A percentile compares a stretch with the other conserved stretches of the same genome.
Evolutionary conservation across 495 filamentous ascomycete genomes (phyloP).

Genomic region (Friedmanniomyces simplex): DNA sequence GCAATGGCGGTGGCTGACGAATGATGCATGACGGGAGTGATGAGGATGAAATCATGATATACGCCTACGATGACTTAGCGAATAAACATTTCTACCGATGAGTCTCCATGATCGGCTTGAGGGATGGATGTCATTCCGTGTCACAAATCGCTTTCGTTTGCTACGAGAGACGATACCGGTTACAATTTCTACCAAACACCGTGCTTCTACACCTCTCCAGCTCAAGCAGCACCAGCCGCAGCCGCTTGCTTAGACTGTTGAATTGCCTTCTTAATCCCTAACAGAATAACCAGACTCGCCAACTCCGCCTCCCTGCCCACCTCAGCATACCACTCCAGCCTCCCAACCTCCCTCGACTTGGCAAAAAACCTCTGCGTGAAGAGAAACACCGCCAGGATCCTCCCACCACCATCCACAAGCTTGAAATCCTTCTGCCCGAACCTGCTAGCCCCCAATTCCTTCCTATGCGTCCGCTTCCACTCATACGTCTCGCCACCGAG

Average conservation of each 20-base stretch:
- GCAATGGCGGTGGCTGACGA: background rate
- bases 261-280: background rate
- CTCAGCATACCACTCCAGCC: background rate
- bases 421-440: background rate
- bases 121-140: too few relatives aligned
- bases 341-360: background rate
- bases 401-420: background rate
- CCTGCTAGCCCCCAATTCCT: background rate
- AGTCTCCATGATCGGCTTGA: too few relatives aligned
- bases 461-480: slow-evolving; percentile 5
- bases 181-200: too few relatives aligned
- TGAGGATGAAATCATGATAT: background rate
- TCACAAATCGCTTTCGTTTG: too few relatives aligned
- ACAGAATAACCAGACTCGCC: background rate
- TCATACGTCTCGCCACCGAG: background rate
- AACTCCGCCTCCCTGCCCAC: background rate
- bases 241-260: background rate
- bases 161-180: too few relatives aligned
- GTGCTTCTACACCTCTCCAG: too few relatives aligned
- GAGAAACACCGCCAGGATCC: background rate
- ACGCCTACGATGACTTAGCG: background rate
- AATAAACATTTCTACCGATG: too few relatives aligned
- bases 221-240: background rate
- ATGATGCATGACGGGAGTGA: background rate
- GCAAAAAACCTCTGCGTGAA: background rate